phyloP scores from a whole-genome alignment of 2,329 filamentous ascomycete species.

The Cladosporium sp. region DNA sequence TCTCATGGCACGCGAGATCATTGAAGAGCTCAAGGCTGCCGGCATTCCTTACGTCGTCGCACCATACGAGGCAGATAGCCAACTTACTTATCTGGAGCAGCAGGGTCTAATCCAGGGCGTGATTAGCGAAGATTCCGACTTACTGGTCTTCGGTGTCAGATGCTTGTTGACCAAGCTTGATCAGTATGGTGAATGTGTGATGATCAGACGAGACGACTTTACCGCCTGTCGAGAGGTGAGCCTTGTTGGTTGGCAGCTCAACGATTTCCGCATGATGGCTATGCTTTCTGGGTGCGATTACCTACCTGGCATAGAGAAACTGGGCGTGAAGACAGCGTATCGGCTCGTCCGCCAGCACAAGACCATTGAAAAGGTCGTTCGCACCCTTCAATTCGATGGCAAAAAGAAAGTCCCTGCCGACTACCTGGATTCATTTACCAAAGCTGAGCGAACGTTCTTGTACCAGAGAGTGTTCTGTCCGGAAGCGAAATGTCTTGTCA shows the following conservation, averaged over 20 bases:
- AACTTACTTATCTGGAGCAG: conserved; percentile 88
- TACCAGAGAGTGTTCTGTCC: conserved; percentile 96
- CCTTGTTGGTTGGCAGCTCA: conserved; percentile 85
- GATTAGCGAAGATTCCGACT: conserved; percentile 91
- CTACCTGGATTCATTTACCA: conserved; percentile 75
- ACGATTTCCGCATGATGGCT: conserved; percentile 89
- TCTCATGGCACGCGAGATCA: conserved; percentile 87
- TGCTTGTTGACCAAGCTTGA: conserved; percentile 90
- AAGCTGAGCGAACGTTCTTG: conserved; percentile 88
- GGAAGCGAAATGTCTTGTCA: conserved; percentile 63
- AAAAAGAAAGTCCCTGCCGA: conserved; percentile 75
- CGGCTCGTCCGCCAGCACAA: conserved; percentile 87
- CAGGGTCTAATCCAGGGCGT: conserved; percentile 82
- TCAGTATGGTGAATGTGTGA: conserved; percentile 86
- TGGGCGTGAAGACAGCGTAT: conserved; percentile 92
- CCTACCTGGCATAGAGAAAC: conserved; percentile 74
- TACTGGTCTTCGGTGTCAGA: conserved; percentile 91
- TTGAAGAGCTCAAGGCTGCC: conserved; percentile 82
- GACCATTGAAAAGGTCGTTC: conserved; percentile 74
- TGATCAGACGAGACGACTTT: conserved; percentile 87
- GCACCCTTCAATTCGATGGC: conserved; percentile 82
- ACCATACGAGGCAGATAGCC: conserved; percentile 96
- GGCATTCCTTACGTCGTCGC: conserved; percentile 86
- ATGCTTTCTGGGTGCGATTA: conserved; percentile 98
- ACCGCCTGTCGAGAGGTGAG: conserved; percentile 83